phyloP scores from a whole-genome alignment of 352 stramenopile genomes.

The Blastocystis sp. region DNA sequence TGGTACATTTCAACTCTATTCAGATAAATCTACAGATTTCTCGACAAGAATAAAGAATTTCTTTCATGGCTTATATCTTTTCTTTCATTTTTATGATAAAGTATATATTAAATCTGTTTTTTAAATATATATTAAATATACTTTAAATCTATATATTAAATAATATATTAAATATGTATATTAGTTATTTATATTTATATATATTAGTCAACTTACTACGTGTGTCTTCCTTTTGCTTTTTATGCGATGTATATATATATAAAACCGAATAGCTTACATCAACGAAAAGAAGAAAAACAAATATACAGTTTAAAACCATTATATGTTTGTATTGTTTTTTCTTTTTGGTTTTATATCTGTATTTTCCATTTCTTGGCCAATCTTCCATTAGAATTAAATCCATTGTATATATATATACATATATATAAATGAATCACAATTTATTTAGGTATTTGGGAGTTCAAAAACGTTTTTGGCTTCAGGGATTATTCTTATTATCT shows the following conservation, averaged over 20 bases:
- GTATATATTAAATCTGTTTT: no score
- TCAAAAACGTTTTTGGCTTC: slow-evolving; percentile 31
- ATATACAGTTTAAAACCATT: slow-evolving; percentile 6
- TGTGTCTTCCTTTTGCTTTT: no score
- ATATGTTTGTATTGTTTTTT: neutral
- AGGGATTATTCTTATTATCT: slow-evolving; percentile 20
- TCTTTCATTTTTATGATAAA: neutral
- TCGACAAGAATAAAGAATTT: slow-evolving; percentile 10
- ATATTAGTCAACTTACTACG: no score
- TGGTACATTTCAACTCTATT: slow-evolving; percentile 29
- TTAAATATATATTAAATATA: no score
- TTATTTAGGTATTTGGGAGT: no score
- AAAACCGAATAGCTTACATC: no score
- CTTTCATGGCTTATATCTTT: neutral
- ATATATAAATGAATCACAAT: no score
- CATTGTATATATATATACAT: no score
- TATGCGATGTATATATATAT: no score
- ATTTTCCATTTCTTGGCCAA: slow-evolving; percentile 33
- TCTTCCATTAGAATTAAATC: slow-evolving; percentile 1
- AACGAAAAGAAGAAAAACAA: slow-evolving; percentile 33
- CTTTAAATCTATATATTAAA: no score
- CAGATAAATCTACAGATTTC: slow-evolving; percentile 12
- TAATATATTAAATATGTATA: no score
- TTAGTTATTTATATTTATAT: no score
- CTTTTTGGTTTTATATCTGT: slow-evolving; percentile 15